These are phyloP conservation scores for Cladosporium sp. DNA, from an alignment of 2,329 filamentous ascomycete genomes.

Conservation along the genomic window DNA sequence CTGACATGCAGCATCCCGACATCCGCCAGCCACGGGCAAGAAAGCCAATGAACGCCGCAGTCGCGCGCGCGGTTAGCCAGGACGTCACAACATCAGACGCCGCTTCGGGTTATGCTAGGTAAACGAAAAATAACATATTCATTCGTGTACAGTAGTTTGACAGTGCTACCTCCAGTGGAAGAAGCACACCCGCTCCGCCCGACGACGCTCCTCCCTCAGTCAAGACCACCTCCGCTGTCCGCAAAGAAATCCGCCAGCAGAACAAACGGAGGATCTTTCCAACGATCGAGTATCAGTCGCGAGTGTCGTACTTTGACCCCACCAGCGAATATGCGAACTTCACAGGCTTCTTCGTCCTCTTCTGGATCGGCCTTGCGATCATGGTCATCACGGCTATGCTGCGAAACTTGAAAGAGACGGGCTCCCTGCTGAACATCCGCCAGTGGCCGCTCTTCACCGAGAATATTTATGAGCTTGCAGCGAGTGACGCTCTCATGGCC, in stretches of 20 bases:
- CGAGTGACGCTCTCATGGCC: constrained; percentile 84
- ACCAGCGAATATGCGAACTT: constrained; percentile 90
- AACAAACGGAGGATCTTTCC: constrained; percentile 82
- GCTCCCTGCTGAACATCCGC: constrained; percentile 73
- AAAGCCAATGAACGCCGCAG: constrained; percentile 19
- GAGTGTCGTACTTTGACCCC: constrained; percentile 93
- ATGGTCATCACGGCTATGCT: constrained; percentile 95
- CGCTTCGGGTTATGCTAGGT: constrained; percentile 13
- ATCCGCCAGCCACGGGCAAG: constrained; percentile 25
- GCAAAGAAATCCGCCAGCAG: constrained; percentile 64
- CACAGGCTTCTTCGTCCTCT: constrained; percentile 93
- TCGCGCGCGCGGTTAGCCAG: constrained; percentile 16
- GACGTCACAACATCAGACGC: constrained; percentile 12
- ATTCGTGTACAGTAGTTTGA: neutral
- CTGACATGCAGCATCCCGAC: constrained; percentile 10
- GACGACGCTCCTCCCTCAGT: constrained; percentile 89
- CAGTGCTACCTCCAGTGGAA: constrained; percentile 30
- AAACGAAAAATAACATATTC: neutral
- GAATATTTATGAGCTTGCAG: constrained; percentile 78
- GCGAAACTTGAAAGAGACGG: constrained; percentile 89
- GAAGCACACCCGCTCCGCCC: constrained; percentile 74
- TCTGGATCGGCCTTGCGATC: constrained; percentile 94
- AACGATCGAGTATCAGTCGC: constrained; percentile 81
- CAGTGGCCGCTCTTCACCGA: constrained; percentile 86
- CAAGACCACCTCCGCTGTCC: constrained; percentile 75